phyloP scores from a whole-genome alignment of 2,329 filamentous ascomycete species.

The Trichoderma semiorbis region DNA sequence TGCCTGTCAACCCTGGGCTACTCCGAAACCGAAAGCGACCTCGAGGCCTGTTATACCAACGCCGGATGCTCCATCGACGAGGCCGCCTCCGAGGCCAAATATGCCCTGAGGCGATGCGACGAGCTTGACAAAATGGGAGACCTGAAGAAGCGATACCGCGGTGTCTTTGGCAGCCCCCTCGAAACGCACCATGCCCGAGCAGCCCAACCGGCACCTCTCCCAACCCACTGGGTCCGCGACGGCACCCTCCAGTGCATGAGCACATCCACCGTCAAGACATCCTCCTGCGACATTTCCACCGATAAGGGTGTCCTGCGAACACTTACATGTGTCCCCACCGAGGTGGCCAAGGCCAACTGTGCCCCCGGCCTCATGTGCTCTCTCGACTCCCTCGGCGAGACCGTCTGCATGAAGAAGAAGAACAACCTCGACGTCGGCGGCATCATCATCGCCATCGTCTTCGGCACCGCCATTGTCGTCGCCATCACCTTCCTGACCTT shows the following conservation, averaged over 20 bases:
- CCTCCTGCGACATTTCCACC: conserved; percentile 39
- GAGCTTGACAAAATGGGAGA: conserved; percentile 27
- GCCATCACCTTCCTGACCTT: conserved; percentile 43
- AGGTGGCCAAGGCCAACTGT: conserved; percentile 38
- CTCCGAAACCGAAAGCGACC: conserved; percentile 29
- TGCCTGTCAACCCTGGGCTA: conserved; percentile 40
- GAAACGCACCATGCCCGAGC: conserved; percentile 16
- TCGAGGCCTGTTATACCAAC: conserved; percentile 38
- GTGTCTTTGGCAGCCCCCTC: background rate
- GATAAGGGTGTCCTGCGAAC: conserved; percentile 35
- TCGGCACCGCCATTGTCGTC: conserved; percentile 40
- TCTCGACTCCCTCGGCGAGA: conserved; percentile 34
- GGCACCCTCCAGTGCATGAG: conserved; percentile 35
- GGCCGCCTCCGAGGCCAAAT: conserved; percentile 30
- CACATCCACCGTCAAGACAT: conserved; percentile 34
- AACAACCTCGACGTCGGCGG: conserved; percentile 42
- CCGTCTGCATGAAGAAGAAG: conserved; percentile 41
- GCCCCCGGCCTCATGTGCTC: conserved; percentile 43
- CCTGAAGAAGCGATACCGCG: conserved; percentile 30
- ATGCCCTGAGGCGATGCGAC: conserved; percentile 33
- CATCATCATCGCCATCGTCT: conserved; percentile 47
- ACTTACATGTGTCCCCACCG: conserved; percentile 39
- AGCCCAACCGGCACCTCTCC: conserved; percentile 21
- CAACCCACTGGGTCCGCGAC: conserved; percentile 19
- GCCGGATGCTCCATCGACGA: conserved; percentile 35